Percentiles rank a stretch among this genome's conserved stretches.
phyloP scores from a whole-genome alignment of 2,329 filamentous ascomycete genomes.

The Colletotrichum nymphaeae region DNA sequence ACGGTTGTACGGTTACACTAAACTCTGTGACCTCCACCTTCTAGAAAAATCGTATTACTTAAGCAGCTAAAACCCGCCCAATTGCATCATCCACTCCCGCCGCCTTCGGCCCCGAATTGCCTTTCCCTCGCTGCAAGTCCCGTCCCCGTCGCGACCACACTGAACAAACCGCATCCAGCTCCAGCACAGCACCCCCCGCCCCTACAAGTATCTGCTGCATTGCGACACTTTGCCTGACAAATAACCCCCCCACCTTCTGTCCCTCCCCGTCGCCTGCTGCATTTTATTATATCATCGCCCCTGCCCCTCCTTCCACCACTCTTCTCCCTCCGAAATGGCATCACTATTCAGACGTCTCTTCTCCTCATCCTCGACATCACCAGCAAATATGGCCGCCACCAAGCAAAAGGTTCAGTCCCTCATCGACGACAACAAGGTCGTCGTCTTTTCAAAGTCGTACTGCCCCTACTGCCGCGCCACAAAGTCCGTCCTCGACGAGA shows the following conservation, averaged over 20 bases:
- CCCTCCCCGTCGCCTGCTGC: neutral
- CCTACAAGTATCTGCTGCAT: neutral
- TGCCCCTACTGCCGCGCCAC: constrained; percentile 91
- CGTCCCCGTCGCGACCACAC: neutral
- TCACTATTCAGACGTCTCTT: constrained; percentile 78
- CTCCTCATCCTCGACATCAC: constrained; percentile 56
- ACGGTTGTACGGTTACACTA: neutral
- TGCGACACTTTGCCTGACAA: constrained; percentile 10
- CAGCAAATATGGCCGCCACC: constrained; percentile 83
- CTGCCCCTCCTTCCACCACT: neutral
- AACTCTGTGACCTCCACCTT: neutral
- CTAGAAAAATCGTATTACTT: neutral
- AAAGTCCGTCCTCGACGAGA: constrained; percentile 78
- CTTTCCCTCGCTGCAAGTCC: neutral
- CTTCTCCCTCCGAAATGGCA: constrained; percentile 60
- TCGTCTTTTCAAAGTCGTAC: constrained; percentile 97
- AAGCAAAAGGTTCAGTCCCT: constrained; percentile 85
- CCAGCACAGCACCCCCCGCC: neutral
- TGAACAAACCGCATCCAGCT: neutral
- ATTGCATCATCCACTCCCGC: constrained; percentile 31
- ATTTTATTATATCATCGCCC: constrained; percentile 20
- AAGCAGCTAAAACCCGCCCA: neutral
- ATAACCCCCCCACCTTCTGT: neutral
- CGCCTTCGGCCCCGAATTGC: constrained; percentile 6
- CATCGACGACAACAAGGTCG: constrained; percentile 90